Base-by-base conservation (phyloP, 2,329 filamentous ascomycete species). In the Triangularia setosa region DNA sequence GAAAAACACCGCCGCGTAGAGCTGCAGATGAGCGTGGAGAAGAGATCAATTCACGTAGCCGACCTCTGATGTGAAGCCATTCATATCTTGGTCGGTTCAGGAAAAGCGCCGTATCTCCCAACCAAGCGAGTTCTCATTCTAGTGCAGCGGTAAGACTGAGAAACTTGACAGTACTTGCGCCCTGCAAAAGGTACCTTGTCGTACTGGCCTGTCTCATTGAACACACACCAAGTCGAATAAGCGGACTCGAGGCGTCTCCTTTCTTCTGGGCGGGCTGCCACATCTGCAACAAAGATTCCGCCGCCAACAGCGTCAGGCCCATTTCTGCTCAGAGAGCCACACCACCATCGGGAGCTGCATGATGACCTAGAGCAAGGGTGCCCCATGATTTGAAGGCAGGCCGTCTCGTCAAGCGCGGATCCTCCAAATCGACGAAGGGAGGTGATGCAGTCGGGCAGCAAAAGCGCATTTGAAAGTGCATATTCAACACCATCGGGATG, bases 401-500 rank as follows among this genome's bases (percentile, higher is more conserved):
- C 18, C 21, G 33, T 11, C 54, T 48, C 63, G 56, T 65, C 65
- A 60, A 65, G 53, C 61, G 64, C 61, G 61, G 63, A 61, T 28
- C 35, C 44, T 61, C 57, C 18, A 62, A 55, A 52, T 35, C 24
- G 54, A 33, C 24, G 21, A 53, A 56, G 14, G 18, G 18, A 61
- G 16, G 25, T 16, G n/a, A 56, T 25, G 52, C 58, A 58, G 61
- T 69, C 65, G 65, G 68, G 68, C 67, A 69, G 62, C 67, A 65
- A 69, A 59, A 57, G 23, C 30, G 33, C 60, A 65, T 35, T 60
- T 62, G 56, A 68, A 54, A 40, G 56, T 33, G 33, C 40, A 33
- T 48, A 52, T 23, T 48, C 40, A 35, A 48, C n/a, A 48, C 40
- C 40, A 48, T 48, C 18, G 40, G 40, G 40, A 48, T 21, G 40